Base-by-base conservation (phyloP, 371 early-diverging fungal species). In the Lichtheimia ornata region DNA sequence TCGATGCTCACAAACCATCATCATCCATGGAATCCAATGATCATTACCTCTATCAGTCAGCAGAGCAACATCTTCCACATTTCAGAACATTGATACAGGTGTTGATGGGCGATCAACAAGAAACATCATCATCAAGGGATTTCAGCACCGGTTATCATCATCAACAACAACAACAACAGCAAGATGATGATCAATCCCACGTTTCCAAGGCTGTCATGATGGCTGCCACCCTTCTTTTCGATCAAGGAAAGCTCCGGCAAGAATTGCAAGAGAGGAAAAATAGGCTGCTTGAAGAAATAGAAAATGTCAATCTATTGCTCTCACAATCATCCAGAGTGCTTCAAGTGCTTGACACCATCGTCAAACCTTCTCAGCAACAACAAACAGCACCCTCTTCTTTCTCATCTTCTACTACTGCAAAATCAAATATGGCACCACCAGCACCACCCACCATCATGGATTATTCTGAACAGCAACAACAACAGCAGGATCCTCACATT, bases 301-400 rank as follows among this genome's bases (percentile, higher is more conserved):
- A 70, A 3, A 71, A 70, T 14, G 67, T 78, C 53, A 73, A 67
- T 3, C 14, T 41, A 0, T 49, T 78, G 13, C 47, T 78, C 15
- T 67, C 68, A 13, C 73, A 78, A 28, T 67, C 79, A 22, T 67
- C 58, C 13, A 70, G 65, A n/a, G 61, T 78, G 11, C 58, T 78
- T 3, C 66, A 71, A 13, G 67, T 64, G 2, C 59, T 78, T 7
- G 79, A 78, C 20, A 62, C 70, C 17, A 65, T 74, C n/a, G 40
- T 11, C 41, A 59, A 41, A 27, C 52, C 50, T 13, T 22, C 50
- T n/a, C 40, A 59, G 18, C 52, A 59, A 22, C 22, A 56, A 56
- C 27, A 13, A 43, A 22, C 22, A 22, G 22, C 22, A 22, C 22
- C 22, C 2, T 22, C 22, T 22, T 22, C 22, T 22, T 22, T 22